Percentiles rank a stretch among this genome's conserved stretches.
phyloP scores from a whole-genome alignment of 176 grass and related monocot genomes.

The Puccinellia tenuiflora region DNA sequence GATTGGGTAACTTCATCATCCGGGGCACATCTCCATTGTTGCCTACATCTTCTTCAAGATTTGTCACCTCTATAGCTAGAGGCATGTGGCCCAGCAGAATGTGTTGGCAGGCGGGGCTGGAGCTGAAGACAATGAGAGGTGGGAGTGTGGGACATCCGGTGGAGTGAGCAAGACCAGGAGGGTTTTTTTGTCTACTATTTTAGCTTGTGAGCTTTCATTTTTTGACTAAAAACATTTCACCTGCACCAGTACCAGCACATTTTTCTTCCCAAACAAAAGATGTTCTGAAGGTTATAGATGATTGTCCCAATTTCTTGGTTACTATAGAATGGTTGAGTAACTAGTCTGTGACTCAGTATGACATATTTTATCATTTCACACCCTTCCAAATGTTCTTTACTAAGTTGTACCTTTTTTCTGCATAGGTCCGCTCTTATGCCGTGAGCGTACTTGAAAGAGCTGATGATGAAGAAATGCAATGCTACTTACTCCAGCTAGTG shows the following conservation, averaged over 20 bases:
- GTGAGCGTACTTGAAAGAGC: constrained; percentile 82
- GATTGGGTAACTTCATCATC: neutral
- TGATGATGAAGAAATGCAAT: constrained; percentile 83
- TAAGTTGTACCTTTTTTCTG: constrained; percentile 18
- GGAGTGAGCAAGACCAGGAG: too few species aligned
- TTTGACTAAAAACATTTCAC: neutral
- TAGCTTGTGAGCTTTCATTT: neutral
- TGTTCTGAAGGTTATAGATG: neutral
- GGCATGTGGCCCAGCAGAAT: neutral
- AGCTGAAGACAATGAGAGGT: too few species aligned
- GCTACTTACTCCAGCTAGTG: constrained; percentile 87
- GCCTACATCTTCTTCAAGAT: neutral
- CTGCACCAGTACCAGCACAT: neutral
- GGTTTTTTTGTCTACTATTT: neutral
- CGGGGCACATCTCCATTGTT: neutral
- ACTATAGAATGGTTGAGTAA: neutral
- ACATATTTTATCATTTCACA: neutral
- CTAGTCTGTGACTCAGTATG: neutral
- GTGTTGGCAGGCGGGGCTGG: too few species aligned
- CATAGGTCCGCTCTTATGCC: constrained; percentile 83
- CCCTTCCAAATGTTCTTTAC: neutral
- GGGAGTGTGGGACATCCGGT: too few species aligned
- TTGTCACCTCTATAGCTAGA: neutral
- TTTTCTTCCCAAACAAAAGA: neutral
- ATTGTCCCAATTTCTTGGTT: neutral